Base-by-base conservation (phyloP, 148 eudicot genomes). In the Chenopodium quinoa region DNA sequence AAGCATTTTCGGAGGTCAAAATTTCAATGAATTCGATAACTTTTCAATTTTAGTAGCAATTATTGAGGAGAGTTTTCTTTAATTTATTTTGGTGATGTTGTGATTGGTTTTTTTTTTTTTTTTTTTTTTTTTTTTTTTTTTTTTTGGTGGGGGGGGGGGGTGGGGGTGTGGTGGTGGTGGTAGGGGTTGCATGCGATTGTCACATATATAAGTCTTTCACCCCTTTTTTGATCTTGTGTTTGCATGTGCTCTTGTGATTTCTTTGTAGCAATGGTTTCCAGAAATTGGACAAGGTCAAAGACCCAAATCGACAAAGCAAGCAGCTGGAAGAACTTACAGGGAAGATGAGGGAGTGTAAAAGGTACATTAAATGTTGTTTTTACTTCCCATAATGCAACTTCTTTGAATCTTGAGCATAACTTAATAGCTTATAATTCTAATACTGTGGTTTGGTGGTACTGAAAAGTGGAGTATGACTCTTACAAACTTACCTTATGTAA, bases 301-400 rank as follows among this genome's bases (percentile, higher is more conserved):
- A 96, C 79, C 82, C 95, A 47, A 92, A 70, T 73, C 92, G 99
- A 84, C 97, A 96, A 84, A 96, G 95, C 84, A 96, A 96, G 83
- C 99, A 96, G 88, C 87, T 96, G 84, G 99, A 96, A 86, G 99
- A 96, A 75, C 99, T 96, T 79, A 91, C 98, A 25, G 97, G 91
- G 84, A 96, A 88, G 91, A 96, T 96, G 99, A 90, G 94, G 86
- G 99, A 96, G 74, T 96, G 97, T 88, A 96, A 96, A 89, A 88
- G 99, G 99, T 92, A 86, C n/a, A 29, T 37, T 11, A 10, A 40
- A 3, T 20, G 7, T 73, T 60, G 70, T 11, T 64, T 25, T 75
- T 71, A 66, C 60, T 78, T 76, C 63, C 31, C 40, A 47, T 17
- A 19, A 27, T 47, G 34, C 7, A 47, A n/a, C 16, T 22, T 29